Evolutionary conservation across 352 stramenopile species (phyloP).

Genomic region (Globisporangium cystogenes): DNA sequence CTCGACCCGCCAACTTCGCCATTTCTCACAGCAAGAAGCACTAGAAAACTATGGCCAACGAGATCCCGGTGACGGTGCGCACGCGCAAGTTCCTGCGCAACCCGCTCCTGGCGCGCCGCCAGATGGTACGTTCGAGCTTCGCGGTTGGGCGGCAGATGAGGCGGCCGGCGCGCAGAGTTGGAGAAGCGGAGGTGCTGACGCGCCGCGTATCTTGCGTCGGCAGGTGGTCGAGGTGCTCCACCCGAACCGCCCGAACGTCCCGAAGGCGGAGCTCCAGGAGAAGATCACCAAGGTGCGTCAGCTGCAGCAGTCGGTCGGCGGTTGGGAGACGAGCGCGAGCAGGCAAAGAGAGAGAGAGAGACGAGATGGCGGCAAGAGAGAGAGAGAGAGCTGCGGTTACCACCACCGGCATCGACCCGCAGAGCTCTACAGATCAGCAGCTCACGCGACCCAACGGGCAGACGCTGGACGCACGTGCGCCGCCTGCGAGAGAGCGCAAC

Average conservation of each 20-base stretch:
- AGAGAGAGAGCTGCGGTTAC: not conserved
- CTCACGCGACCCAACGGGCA: not conserved
- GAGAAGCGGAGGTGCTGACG: not conserved
- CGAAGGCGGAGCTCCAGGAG: constrained; percentile 96
- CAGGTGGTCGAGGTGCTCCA: constrained; percentile 98
- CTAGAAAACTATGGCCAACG: constrained; percentile 88
- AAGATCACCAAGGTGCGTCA: constrained; percentile 94
- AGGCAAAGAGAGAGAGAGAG: constrained; percentile 2
- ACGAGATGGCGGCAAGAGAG: not conserved
- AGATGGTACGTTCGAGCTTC: constrained; percentile 87
- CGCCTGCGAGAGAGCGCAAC: not conserved
- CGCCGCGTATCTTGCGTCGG: not conserved
- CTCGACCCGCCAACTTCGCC: constrained; percentile 14
- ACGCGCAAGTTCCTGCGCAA: constrained; percentile 99
- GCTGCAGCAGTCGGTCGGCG: not conserved
- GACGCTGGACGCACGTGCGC: not conserved
- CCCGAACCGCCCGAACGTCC: constrained; percentile 95
- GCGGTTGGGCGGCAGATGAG: not conserved
- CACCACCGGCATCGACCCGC: too few relatives aligned
- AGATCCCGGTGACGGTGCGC: constrained; percentile 95
- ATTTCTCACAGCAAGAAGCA: constrained; percentile 49
- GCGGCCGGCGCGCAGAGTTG: too few relatives aligned
- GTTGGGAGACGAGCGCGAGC: not conserved
- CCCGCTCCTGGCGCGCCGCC: constrained; percentile 94
- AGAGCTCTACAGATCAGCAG: not conserved